phyloP scores from a whole-genome alignment of 192 early-diverging fungal species.

The Coemansia sp. region DNA sequence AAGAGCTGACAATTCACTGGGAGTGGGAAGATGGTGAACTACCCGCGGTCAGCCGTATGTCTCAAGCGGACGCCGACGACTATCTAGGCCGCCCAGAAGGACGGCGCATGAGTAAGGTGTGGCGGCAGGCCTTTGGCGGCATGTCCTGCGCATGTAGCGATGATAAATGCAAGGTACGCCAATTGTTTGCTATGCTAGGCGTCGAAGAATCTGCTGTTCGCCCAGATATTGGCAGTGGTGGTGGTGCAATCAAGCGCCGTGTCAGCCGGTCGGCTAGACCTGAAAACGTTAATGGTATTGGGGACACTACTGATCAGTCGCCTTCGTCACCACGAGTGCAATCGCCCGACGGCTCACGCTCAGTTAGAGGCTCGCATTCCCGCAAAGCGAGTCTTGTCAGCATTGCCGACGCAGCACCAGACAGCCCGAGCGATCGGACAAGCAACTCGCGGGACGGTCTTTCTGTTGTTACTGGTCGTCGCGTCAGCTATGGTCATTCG shows the following conservation, averaged over 20 bases:
- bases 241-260: constrained; percentile 20
- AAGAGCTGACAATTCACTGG: constrained; percentile 73
- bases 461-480: constrained; percentile 9
- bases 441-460: constrained; percentile 2
- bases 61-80: constrained; percentile 32
- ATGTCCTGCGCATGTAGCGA: constrained; percentile 39
- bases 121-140: constrained; percentile 52
- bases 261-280: constrained; percentile 20
- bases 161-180: constrained; percentile 28
- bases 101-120: constrained; percentile 51
- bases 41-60: constrained; percentile 39
- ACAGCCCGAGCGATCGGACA: background rate
- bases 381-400: constrained; percentile 18
- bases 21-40: constrained; percentile 60
- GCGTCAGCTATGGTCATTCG: background rate
- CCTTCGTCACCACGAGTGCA: constrained; percentile 11
- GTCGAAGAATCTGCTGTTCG: constrained; percentile 27
- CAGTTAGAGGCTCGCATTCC: constrained; percentile 13
- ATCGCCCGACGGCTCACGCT: constrained; percentile 14
- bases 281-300: background rate
- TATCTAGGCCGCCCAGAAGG: constrained; percentile 47
- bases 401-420: constrained; percentile 4
- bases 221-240: constrained; percentile 7
- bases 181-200: constrained; percentile 44
- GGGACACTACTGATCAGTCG: background rate